These are phyloP conservation scores for Neurospora sp. DNA, from an alignment of 495 filamentous ascomycete species.

Conservation along the genomic window DNA sequence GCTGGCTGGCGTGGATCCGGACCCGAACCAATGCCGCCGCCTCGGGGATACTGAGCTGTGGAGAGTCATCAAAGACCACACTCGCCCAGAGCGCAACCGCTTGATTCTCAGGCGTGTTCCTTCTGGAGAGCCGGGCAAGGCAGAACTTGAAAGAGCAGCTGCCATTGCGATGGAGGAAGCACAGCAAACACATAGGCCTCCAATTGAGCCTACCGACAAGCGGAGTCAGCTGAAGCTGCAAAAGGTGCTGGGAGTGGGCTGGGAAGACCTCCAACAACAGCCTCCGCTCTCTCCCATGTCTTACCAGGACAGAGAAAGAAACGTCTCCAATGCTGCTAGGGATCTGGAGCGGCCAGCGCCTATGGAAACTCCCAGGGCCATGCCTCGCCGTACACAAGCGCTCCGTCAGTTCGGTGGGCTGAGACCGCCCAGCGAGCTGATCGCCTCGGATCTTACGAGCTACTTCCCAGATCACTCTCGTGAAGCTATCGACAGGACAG, in stretches of 20 bases:
- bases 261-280: conserved; percentile 57
- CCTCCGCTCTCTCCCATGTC: conserved; percentile 74
- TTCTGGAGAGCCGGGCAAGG: conserved; percentile 69
- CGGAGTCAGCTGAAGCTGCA: conserved; percentile 66
- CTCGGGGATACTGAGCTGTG: conserved; percentile 78
- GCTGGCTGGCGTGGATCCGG: conserved; percentile 71
- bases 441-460: conserved; percentile 86
- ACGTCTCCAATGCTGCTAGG: conserved; percentile 50
- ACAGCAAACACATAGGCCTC: conserved; percentile 60
- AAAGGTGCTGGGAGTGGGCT: conserved; percentile 74
- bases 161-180: conserved; percentile 73
- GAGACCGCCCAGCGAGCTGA: conserved; percentile 90
- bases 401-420: conserved; percentile 71
- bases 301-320: conserved; percentile 52
- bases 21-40: conserved; percentile 64
- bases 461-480: conserved; percentile 95
- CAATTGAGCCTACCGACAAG: conserved; percentile 51
- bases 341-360: conserved; percentile 49
- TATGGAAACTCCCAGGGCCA: conserved; percentile 35
- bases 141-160: conserved; percentile 73
- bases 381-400: conserved; percentile 49
- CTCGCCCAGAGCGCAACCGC: conserved; percentile 70
- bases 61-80: conserved; percentile 67
- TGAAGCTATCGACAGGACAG: conserved; percentile 87
- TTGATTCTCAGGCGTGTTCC: conserved; percentile 86